Conservation (phyloP, 2,329 filamentous ascomycete species). For the Penicillium brevicompactum region DNA sequence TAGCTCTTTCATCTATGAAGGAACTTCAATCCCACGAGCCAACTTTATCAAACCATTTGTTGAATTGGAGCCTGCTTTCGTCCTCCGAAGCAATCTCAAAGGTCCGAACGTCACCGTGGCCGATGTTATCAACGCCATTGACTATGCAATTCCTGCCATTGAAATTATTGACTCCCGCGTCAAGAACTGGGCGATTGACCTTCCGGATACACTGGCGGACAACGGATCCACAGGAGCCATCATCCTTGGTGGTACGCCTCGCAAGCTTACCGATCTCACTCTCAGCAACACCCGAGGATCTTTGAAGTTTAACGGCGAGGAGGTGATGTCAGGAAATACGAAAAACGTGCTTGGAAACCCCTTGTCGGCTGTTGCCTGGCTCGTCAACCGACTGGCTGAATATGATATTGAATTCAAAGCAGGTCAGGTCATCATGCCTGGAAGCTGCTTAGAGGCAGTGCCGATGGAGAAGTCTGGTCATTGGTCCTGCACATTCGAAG, state of each 20-base stretch:
- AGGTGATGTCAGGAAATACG: constrained; percentile 21
- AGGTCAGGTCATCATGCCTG: constrained; percentile 18
- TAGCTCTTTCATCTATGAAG: constrained; percentile 20
- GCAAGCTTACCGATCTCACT: constrained; percentile 14
- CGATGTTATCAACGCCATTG: constrained; percentile 20
- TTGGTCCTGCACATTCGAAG: constrained; percentile 20
- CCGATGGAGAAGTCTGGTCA: constrained; percentile 12
- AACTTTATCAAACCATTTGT: constrained; percentile 22
- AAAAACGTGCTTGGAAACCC: constrained; percentile 19
- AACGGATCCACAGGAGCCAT: constrained; percentile 19
- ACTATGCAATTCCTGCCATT: constrained; percentile 21
- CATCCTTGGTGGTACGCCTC: constrained; percentile 19
- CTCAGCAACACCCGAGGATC: constrained; percentile 14
- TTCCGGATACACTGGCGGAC: constrained; percentile 21
- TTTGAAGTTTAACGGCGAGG: constrained; percentile 16
- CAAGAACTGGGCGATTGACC: constrained; percentile 20
- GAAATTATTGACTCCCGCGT: constrained; percentile 23
- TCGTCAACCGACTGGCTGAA: constrained; percentile 16
- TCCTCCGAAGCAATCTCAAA: constrained; percentile 8
- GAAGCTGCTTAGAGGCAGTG: constrained; percentile 19
- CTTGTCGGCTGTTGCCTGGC: constrained; percentile 17
- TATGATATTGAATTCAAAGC: constrained; percentile 20
- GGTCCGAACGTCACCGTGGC: constrained; percentile 20
- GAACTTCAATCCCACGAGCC: constrained; percentile 6
- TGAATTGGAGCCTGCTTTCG: constrained; percentile 21